A percentile compares a stretch with the other conserved stretches of the same genome.
Conservation (phyloP, 352 stramenopile species). For the Globisporangium uncinulatum region DNA sequence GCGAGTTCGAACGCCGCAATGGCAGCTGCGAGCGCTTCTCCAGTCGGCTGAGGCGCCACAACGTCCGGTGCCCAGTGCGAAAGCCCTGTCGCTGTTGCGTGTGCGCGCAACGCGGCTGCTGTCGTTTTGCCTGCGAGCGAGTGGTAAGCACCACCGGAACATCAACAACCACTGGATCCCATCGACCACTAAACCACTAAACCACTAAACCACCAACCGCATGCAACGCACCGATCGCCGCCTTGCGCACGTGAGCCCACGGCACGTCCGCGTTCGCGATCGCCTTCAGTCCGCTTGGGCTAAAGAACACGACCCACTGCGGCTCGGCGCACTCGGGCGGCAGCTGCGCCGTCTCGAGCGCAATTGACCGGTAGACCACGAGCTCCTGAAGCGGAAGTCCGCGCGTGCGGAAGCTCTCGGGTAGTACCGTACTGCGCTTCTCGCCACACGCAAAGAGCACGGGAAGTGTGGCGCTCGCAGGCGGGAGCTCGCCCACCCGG, state of each 20-base stretch:
- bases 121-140: constrained; percentile 57
- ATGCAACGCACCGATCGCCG: constrained; percentile 51
- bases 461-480: constrained; percentile 30
- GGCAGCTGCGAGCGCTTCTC: constrained; percentile 41
- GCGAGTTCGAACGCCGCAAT: constrained; percentile 42
- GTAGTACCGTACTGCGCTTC: constrained; percentile 56
- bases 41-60: constrained; percentile 43
- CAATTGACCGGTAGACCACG: constrained; percentile 54
- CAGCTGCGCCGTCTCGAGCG: constrained; percentile 38
- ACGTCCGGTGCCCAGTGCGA: constrained; percentile 49
- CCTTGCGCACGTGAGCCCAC: constrained; percentile 66
- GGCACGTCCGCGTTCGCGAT: constrained; percentile 31
- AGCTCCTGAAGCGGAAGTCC: constrained; percentile 50
- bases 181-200: neutral
- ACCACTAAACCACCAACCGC: neutral
- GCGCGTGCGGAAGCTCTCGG: constrained; percentile 51
- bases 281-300: constrained; percentile 66
- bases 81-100: constrained; percentile 31
- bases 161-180: too few relatives aligned
- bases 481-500: constrained; percentile 30
- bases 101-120: constrained; percentile 36
- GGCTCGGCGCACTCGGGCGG: constrained; percentile 28
- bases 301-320: constrained; percentile 79
- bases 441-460: constrained; percentile 75
- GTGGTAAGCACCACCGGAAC: neutral